Evolutionary conservation across 2,329 filamentous ascomycete species (phyloP).

Genomic region (Aspergillus transmontanensis): DNA sequence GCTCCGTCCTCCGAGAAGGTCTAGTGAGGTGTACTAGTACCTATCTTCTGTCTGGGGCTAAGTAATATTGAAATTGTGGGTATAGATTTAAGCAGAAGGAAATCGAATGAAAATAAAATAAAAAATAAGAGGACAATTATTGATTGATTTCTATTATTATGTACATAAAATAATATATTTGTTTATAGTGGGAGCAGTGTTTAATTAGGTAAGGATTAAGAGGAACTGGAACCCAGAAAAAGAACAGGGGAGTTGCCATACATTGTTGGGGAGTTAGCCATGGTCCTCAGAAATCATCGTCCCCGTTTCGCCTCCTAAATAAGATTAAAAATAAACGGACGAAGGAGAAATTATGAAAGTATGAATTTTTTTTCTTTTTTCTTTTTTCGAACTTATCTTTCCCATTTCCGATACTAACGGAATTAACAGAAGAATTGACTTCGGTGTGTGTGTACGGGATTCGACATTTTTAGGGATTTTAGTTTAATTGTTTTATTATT

Average conservation of each 20-base stretch:
- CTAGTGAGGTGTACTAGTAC: neutral
- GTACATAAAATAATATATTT: conserved; percentile 1
- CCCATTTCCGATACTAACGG: neutral
- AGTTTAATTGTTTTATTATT: conserved; percentile 7
- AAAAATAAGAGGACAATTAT: neutral
- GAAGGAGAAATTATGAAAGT: neutral
- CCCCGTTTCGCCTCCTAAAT: conserved; percentile 6
- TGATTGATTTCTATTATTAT: conserved; percentile 7
- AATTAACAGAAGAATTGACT: conserved; percentile 2
- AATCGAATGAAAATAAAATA: neutral
- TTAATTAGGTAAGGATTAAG: conserved; percentile 6
- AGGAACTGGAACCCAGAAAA: neutral
- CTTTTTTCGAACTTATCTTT: conserved; percentile 5
- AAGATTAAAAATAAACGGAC: conserved; percentile 6
- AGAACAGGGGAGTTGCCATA: neutral
- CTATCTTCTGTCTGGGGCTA: neutral
- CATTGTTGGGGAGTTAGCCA: neutral
- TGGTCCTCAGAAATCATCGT: neutral
- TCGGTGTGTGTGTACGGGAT: neutral
- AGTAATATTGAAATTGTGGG: neutral
- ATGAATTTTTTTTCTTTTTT: neutral
- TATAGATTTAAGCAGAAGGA: neutral
- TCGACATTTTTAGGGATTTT: neutral
- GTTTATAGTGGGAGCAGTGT: conserved; percentile 1
- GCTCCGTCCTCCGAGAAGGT: neutral